Percentiles rank a stretch among this genome's conserved stretches.
Evolutionary conservation across 1,284 basidiomycete genomes (phyloP).

Genomic region (Stygiomarasmius scandens): DNA sequence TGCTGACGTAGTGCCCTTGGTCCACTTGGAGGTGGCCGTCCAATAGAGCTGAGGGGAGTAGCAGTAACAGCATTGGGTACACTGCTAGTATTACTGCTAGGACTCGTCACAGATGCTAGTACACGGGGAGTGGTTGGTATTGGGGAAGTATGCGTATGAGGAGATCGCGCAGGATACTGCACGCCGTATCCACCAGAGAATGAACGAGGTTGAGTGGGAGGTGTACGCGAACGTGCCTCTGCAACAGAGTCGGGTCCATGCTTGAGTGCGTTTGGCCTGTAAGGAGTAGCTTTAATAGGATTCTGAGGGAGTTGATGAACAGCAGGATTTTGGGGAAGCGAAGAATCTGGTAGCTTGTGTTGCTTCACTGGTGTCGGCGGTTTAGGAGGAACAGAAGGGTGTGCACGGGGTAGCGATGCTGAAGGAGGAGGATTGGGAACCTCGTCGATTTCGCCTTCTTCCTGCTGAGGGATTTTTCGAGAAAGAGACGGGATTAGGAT

Average conservation of each 20-base stretch:
- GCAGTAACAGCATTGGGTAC: not conserved
- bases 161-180: conserved; percentile 21
- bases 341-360: not conserved
- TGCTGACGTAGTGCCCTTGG: conserved; percentile 52
- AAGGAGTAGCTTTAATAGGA: not conserved
- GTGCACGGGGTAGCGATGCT: not conserved
- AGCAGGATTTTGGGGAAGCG: not conserved
- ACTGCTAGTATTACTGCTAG: not conserved
- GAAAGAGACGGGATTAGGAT: conserved; percentile 24
- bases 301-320: not conserved
- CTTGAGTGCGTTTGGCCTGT: conserved; percentile 4
- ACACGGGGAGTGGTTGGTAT: not conserved
- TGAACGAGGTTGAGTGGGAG: conserved; percentile 51
- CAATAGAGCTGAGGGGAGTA: conserved; percentile 15
- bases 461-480: conserved; percentile 33
- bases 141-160: conserved; percentile 19
- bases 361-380: not conserved
- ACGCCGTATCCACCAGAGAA: conserved; percentile 25
- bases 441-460: conserved; percentile 56
- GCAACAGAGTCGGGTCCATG: conserved; percentile 20
- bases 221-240: conserved; percentile 39
- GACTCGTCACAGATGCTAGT: not conserved
- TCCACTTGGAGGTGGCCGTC: conserved; percentile 49
- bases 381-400: not conserved
- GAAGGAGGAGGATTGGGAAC: not conserved